Conservation (phyloP, 768 basidiomycete species). For the Termitomyces sp. region DNA sequence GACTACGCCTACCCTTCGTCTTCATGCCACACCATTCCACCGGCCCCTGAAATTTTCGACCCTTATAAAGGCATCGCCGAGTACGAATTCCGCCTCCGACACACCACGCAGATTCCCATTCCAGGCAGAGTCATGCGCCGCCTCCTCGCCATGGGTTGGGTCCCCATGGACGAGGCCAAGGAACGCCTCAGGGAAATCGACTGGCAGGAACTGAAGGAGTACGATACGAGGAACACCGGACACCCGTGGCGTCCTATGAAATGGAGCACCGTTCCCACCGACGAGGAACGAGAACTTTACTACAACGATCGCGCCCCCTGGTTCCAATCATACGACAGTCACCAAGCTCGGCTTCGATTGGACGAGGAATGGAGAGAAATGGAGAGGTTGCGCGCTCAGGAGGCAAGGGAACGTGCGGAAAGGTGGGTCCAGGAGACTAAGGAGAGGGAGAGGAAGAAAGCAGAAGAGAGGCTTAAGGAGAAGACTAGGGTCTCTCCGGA, state of each 20-base stretch:
- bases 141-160: constrained; percentile 37
- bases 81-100: constrained; percentile 34
- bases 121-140: constrained; percentile 34
- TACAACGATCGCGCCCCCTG: not conserved
- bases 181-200: constrained; percentile 30
- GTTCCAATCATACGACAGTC: constrained; percentile 10
- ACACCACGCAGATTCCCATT: constrained; percentile 28
- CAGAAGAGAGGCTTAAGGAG: not conserved
- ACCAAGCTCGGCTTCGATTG: constrained; percentile 9
- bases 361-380: constrained; percentile 6
- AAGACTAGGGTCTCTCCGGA: not conserved
- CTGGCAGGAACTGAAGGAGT: constrained; percentile 26
- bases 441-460: not conserved
- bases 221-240: constrained; percentile 17
- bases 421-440: not conserved
- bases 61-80: constrained; percentile 34
- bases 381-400: constrained; percentile 5
- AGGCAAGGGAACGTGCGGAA: not conserved
- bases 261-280: constrained; percentile 10
- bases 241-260: constrained; percentile 16
- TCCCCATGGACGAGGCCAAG: constrained; percentile 28
- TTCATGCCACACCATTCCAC: constrained; percentile 2
- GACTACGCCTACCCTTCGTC: constrained; percentile 33
- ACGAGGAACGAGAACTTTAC: constrained; percentile 10
- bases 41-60: constrained; percentile 34